Base-by-base conservation (phyloP, 495 filamentous ascomycete genomes). In the Neurospora africana region DNA sequence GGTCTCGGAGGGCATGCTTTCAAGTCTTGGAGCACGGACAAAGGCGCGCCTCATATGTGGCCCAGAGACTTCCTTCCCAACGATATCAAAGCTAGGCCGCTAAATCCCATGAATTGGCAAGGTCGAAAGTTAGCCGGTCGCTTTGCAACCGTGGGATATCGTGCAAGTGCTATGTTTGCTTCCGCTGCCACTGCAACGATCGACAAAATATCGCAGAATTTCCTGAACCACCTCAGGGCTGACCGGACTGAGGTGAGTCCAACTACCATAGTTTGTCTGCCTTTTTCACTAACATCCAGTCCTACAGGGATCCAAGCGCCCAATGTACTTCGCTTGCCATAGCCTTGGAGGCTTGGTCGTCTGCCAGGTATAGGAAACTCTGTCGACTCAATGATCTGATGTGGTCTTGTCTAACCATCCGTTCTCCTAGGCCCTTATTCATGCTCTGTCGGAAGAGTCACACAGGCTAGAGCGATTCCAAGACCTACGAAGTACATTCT, bases 1-100 rank as follows among this genome's bases (percentile, higher is more conserved):
- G 74, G 74, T 11, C 74, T 75, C 21, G 74, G 74, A 23, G 74
- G 74, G 4, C 74, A 75, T 73, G 74, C 74, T 21, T 73, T 73
- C 58, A 70, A 19, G 15, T 68, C 71, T 36, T 75, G 74, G 74
- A 69, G 68, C 47, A 73, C 71, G 4, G 74, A 70, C 39, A 70
- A 68, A 41, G 74, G 30, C 33, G 68, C 43, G 40, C 73, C 73
- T 40, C 40, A 44, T 6, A 74, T 74, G 73, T 74, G 73, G 73
- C 73, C 73, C 13, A 58, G 67, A 69, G 73, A 74, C 23, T 72
- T 74, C 33, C 38, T 74, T 21, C 73, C 73, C 11, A 19, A 74
- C 33, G 69, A 74, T 27, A 43, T 72, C 15, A 68, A 40, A 35
- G 61, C 58, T 15, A 72, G 35, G 35, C 72, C 68, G 21, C 68